Evolutionary conservation across 2,329 filamentous ascomycete species (phyloP).

Genomic region (Albophoma yamanashiensis): DNA sequence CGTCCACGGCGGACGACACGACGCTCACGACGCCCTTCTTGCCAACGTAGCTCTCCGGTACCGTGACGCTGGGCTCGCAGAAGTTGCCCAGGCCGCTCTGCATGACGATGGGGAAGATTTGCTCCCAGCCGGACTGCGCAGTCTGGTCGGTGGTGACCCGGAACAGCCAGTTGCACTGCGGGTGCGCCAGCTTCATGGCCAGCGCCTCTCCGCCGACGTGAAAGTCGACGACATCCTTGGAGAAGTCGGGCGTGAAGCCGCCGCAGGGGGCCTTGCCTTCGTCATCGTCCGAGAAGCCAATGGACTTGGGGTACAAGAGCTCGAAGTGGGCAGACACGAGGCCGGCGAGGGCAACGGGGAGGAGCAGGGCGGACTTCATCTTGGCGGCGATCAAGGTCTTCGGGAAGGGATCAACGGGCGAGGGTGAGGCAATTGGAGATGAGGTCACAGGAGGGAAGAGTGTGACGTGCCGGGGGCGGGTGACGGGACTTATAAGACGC

Average conservation of each 20-base stretch:
- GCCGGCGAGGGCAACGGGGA: slow-evolving; percentile 20
- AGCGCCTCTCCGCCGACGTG: slow-evolving; percentile 46
- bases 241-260: slow-evolving; percentile 36
- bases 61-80: slow-evolving; percentile 38
- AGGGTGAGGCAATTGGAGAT: neutral
- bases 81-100: slow-evolving; percentile 45
- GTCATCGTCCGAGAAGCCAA: slow-evolving; percentile 38
- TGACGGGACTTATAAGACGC: neutral
- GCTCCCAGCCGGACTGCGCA: slow-evolving; percentile 39
- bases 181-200: slow-evolving; percentile 35
- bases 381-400: slow-evolving; percentile 7
- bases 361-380: slow-evolving; percentile 11
- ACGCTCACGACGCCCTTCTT: slow-evolving; percentile 44
- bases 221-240: slow-evolving; percentile 38
- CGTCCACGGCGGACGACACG: slow-evolving; percentile 41
- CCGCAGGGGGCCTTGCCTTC: slow-evolving; percentile 40
- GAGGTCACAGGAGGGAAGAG: neutral
- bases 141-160: slow-evolving; percentile 42
- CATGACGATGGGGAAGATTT: slow-evolving; percentile 40
- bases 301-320: slow-evolving; percentile 34
- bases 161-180: slow-evolving; percentile 44
- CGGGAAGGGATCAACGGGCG: neutral
- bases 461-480: neutral
- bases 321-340: slow-evolving; percentile 42
- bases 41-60: slow-evolving; percentile 40